Base-by-base conservation (phyloP, 1,284 basidiomycete species). In the Leccinum fallax region DNA sequence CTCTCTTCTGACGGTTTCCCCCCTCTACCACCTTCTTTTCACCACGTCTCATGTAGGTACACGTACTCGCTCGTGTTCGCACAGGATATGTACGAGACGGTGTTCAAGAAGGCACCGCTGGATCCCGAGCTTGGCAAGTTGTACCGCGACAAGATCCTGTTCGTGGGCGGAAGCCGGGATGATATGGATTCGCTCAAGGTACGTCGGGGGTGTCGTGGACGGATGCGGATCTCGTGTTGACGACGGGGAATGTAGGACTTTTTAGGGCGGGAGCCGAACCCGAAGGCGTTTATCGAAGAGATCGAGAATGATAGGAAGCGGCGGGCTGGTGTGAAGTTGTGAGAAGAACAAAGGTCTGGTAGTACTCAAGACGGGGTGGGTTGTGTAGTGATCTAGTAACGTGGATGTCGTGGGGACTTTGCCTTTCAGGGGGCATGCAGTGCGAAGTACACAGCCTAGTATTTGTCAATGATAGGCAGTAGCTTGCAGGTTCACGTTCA, bases 81-180 rank as follows among this genome's bases (percentile, higher is more conserved):
- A 4, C 46, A 63, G 2, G 74, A 76, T 60, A 73, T 72, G 74
- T 76, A 72, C n/a, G 61, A 66, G 1, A 70, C 63, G 2, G 69
- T 93, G n/a, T 94, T 94, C 80, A 88, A 69, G 72, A 77, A 80
- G 51, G 87, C 90, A 66, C 91, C 91, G 26, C 79, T 94, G 62
- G 84, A 89, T 69, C 2, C 49, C 5, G 77, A 75, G 24, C 83
- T 84, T 15, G 85, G 86, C 2, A 69, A 73, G 55, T 67, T 74
- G 43, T 88, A 88, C 70, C 77, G 85, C 1, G 74, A 83, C 52
- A 79, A 80, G 67, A 87, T 88, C 59, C 74, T 32, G 24, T 24
- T 51, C 5, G 81, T 83, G 2, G 87, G 87, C 13, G 85, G 84
- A 3, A 83, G 81, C 63, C 77, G 83, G 38, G 86, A 88, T 54